A percentile compares a stretch with the other conserved stretches of the same genome.
Evolutionary conservation across 495 filamentous ascomycete genomes (phyloP).

Genomic region (Platismatia glauca): DNA sequence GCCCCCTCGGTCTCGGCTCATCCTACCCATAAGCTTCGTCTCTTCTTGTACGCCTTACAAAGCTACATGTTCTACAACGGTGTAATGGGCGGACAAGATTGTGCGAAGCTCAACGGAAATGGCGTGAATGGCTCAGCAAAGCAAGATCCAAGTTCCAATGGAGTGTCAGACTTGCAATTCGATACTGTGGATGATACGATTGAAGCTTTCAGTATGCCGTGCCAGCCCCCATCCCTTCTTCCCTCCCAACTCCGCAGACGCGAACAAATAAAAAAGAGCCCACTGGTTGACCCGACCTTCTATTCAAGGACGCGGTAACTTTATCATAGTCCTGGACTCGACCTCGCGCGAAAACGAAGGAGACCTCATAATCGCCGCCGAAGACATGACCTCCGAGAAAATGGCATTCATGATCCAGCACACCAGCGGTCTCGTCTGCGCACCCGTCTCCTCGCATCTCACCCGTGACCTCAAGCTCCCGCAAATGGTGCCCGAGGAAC

Average conservation of each 20-base stretch:
- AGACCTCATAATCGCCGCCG: constrained; percentile 90
- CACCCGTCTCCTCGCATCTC: constrained; percentile 61
- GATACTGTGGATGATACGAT: constrained; percentile 81
- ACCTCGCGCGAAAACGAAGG: constrained; percentile 92
- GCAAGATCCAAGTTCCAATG: constrained; percentile 8
- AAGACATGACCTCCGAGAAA: constrained; percentile 75
- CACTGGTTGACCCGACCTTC: no score
- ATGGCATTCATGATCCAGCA: constrained; percentile 93
- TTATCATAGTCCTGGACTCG: constrained; percentile 90
- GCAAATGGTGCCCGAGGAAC: constrained; percentile 72
- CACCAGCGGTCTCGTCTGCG: constrained; percentile 84
- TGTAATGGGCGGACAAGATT: no score
- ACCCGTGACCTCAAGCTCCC: constrained; percentile 63
- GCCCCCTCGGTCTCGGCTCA: no score
- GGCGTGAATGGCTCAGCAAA: no score
- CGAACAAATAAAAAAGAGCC: no score
- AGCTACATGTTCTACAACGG: no score
- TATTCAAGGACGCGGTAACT: no score
- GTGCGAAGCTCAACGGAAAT: no score
- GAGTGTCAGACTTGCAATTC: constrained; percentile 45
- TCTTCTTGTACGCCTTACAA: no score
- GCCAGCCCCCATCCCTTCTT: no score
- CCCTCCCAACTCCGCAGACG: no score
- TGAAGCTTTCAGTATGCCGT: constrained; percentile 63
- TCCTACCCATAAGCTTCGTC: no score